phyloP scores from a whole-genome alignment of 306 rosid species.

The Astragalus glycyphyllos region DNA sequence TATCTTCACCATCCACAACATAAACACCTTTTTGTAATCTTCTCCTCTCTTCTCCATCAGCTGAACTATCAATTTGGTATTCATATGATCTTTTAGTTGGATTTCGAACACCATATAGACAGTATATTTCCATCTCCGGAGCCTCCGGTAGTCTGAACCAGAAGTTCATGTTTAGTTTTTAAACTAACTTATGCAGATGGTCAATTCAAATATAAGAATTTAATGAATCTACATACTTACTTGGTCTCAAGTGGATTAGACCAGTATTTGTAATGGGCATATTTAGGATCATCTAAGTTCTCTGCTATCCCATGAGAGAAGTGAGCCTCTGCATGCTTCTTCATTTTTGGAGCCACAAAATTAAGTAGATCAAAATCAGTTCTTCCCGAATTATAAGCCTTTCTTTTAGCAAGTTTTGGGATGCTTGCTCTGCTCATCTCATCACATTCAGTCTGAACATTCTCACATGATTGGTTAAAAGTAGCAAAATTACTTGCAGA shows the following conservation, averaged over 20 bases:
- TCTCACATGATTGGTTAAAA: conserved; percentile 53
- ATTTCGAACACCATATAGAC: conserved; percentile 73
- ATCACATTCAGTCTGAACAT: conserved; percentile 58
- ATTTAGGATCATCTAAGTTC: conserved; percentile 73
- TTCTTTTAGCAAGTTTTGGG: conserved; percentile 45
- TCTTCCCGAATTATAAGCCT: conserved; percentile 52
- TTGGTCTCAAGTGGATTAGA: conserved; percentile 86
- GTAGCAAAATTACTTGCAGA: conserved; percentile 39
- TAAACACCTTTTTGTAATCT: conserved; percentile 54
- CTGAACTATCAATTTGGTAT: conserved; percentile 61
- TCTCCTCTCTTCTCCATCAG: conserved; percentile 48
- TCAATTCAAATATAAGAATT: not conserved
- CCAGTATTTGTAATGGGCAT: conserved; percentile 77
- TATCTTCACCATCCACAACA: conserved; percentile 72
- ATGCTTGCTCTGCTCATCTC: conserved; percentile 60
- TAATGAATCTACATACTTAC: conserved; percentile 50
- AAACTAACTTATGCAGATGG: not conserved
- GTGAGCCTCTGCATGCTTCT: conserved; percentile 71
- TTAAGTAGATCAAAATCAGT: conserved; percentile 60
- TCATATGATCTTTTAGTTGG: conserved; percentile 68
- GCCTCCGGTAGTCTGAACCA: conserved; percentile 73
- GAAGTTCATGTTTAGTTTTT: conserved; percentile 26
- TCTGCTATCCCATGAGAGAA: conserved; percentile 88
- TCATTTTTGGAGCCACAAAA: conserved; percentile 63
- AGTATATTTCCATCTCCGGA: conserved; percentile 78